phyloP scores from a whole-genome alignment of 2,329 filamentous ascomycete species.

The Aspergillus sp. region DNA sequence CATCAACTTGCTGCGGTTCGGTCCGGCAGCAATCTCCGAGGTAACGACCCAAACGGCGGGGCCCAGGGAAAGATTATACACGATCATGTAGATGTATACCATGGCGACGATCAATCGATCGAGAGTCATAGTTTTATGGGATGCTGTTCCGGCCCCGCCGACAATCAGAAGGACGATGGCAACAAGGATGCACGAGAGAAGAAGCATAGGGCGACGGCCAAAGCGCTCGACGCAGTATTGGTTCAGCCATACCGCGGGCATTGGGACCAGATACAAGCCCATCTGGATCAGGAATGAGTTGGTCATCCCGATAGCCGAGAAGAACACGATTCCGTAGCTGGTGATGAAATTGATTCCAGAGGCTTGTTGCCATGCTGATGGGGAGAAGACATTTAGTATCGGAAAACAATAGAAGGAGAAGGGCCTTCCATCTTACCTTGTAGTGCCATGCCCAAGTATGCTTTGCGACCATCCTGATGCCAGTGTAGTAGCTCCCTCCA shows the following conservation, averaged over 20 bases:
- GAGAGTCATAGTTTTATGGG: background rate
- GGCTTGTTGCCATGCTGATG: background rate
- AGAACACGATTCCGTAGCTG: conserved; percentile 5
- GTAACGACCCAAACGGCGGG: conserved; percentile 16
- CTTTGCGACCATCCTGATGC: background rate
- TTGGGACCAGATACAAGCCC: conserved; percentile 3
- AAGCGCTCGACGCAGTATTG: conserved; percentile 8
- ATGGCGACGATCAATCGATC: conserved; percentile 15
- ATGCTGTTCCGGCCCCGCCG: conserved; percentile 1
- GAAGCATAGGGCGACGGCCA: conserved; percentile 2
- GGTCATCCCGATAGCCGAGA: background rate
- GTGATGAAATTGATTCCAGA: conserved; percentile 7
- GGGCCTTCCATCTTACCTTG: background rate
- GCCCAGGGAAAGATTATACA: conserved; percentile 16
- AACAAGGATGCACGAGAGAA: background rate
- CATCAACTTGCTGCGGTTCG: conserved; percentile 13
- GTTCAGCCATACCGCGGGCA: conserved; percentile 4
- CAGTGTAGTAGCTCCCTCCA: background rate
- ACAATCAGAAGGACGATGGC: background rate
- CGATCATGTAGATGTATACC: conserved; percentile 17
- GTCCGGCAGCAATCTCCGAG: conserved; percentile 12
- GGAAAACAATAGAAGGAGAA: no score
- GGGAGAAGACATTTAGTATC: background rate
- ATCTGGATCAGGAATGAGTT: conserved; percentile 5
- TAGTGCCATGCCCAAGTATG: background rate